Base-by-base conservation (phyloP, 2,329 filamentous ascomycete species). In the Laburnicola sp. region DNA sequence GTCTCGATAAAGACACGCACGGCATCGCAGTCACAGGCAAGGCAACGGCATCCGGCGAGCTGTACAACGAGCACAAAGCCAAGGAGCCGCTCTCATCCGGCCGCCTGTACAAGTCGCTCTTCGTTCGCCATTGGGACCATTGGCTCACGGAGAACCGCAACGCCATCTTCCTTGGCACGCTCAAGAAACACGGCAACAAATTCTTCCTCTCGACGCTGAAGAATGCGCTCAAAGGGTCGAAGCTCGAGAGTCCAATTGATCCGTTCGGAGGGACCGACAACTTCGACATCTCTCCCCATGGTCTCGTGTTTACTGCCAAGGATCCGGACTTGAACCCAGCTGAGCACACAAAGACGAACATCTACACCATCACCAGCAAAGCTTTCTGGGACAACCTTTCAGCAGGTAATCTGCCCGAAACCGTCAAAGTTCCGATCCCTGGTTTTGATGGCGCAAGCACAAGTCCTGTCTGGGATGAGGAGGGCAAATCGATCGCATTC, bases 61-160 rank as follows among this genome's bases (percentile, higher is more conserved):
- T 94, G 25, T 86, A 86, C 73, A 88, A 88, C 66, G 78, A 83
- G 9, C 78, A 85, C 32, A 78, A 80, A 10, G 84, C 82, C 32
- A 75, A 82, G 56, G 83, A 85, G 64, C 76, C 82, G 2, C 74
- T 78, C 23, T 86, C 86, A 16, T 82, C 83, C 3, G 90, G 84
- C 26, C 86, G 82, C 62, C 80, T 91, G 22, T 94, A 94, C 71
- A 84, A 83, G 21, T 83, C 82, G 41, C 82, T 92, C 25, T 94
- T 89, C 64, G 88, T 89, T 26, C 83, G 90, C 10, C 89, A 95
- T 65, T 95, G 90, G 90, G 89, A 95, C 68, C 73, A 80, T n/a
- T 95, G 87, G 74, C 77, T 85, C 25, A 84, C 82, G 0, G 81
- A 85, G 39, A 86, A 89, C 63, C 84, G 81, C 54, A 87, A 86